Base-by-base conservation (phyloP, 1,284 basidiomycete genomes). In the Cutaneotrichosporon cutaneum region DNA sequence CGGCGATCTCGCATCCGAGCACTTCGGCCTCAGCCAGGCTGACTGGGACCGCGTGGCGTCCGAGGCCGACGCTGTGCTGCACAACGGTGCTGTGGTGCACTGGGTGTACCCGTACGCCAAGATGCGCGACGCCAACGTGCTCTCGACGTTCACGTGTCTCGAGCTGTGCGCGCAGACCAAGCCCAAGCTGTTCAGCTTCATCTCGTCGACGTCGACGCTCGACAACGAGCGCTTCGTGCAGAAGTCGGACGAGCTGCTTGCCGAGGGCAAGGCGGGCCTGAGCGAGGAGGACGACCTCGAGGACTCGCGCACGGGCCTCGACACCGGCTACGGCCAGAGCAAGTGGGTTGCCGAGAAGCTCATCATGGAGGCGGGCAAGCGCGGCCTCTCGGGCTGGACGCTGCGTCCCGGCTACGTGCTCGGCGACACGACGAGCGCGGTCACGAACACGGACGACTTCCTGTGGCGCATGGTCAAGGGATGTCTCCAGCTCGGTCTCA, bases 401-500 rank as follows among this genome's bases (percentile, higher is more conserved):
- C 82, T 99, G 1, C 87, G 96, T 30, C 94, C 96, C 0, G 93
- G 94, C 8, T 99, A 99, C 81, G 88, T 99, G 45, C 90, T 99
- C 44, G 96, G 96, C 52, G 92, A 97, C 80, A 92, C 94, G 14
- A 80, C 81, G 62, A 87, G 88, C 26, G 94, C 91, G 56, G 94
- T 97, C 2, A 98, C 94, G 30, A 99, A 99, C 81, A 99, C 96
- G 39, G 96, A 99, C 72, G 96, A 99, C 79, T 99, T 99, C 80
- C 86, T 99, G 60, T 98, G 95, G 94, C 87, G 96, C 22, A 83
- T 99, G 76, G 92, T 98, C 76, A 99, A 99, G 80, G 96, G 96
- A 26, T 97, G 94, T 76, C 85, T 96, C 53, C 96, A 99, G 78
- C 87, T 99, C 7, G 95, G 95, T 3, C 85, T 94, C 48, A 88